These are phyloP conservation scores for Rosa hybrid DNA, from an alignment of 331 rosid species.

Conservation along the genomic window DNA sequence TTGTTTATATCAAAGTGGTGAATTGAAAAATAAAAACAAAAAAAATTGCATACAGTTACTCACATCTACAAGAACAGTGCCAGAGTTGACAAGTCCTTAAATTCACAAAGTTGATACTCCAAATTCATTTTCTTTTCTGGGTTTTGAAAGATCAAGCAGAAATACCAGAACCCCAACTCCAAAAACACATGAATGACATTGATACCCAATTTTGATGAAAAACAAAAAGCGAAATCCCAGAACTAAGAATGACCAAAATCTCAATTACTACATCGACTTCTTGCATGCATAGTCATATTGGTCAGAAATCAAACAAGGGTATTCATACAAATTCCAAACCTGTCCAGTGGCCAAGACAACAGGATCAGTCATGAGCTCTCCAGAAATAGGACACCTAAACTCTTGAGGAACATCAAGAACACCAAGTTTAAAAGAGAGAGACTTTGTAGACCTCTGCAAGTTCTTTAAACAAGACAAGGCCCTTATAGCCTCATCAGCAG, in stretches of 20 bases:
- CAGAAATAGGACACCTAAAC: constrained; percentile 78
- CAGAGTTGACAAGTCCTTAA: neutral
- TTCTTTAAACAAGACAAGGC: constrained; percentile 49
- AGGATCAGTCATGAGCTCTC: constrained; percentile 75
- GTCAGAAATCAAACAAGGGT: neutral
- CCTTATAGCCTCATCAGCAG: constrained; percentile 53
- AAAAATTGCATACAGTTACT: neutral
- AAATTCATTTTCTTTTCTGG: neutral
- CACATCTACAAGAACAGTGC: neutral
- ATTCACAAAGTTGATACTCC: neutral
- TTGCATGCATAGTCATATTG: constrained; percentile 25
- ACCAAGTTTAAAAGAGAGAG: constrained; percentile 31
- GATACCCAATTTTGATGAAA: neutral
- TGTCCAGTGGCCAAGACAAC: constrained; percentile 76
- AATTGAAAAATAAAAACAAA: neutral
- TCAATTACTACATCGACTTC: neutral
- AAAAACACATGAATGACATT: neutral
- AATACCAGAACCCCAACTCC: neutral
- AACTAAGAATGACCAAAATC: neutral
- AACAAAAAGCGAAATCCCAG: neutral
- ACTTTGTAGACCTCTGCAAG: constrained; percentile 23
- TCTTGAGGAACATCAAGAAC: constrained; percentile 42
- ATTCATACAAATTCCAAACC: constrained; percentile 31
- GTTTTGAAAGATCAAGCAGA: constrained; percentile 9
- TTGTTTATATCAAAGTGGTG: neutral